Conservation (phyloP, 2,329 filamentous ascomycete species). For the Ophiostoma angusticollis region DNA sequence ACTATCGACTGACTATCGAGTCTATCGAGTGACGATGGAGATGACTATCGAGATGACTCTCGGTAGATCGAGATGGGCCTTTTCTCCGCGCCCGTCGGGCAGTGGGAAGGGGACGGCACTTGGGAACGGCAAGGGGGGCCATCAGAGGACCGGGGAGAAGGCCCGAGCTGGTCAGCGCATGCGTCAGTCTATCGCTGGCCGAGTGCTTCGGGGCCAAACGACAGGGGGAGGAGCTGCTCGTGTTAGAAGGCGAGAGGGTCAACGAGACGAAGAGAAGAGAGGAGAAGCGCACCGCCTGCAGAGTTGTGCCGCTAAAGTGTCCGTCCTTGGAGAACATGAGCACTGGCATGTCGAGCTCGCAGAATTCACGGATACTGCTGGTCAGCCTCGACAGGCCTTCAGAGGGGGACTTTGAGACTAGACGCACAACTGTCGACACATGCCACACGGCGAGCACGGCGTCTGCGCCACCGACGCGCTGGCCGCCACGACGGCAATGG, state of each 20-base stretch:
- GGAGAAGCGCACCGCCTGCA: slow-evolving; percentile 42
- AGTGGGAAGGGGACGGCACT: too few species aligned
- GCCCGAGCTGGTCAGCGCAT: too few species aligned
- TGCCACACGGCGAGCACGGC: slow-evolving; percentile 72
- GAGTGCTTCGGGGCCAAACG: slow-evolving; percentile 52
- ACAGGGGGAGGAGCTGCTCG: slow-evolving; percentile 55
- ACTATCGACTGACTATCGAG: too few species aligned
- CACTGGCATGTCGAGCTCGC: slow-evolving; percentile 54
- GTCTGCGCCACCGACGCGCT: slow-evolving; percentile 32
- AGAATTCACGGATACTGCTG: slow-evolving; percentile 63
- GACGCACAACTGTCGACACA: slow-evolving; percentile 84
- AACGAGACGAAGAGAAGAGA: slow-evolving; percentile 3
- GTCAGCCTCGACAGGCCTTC: neutral
- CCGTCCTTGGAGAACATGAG: slow-evolving; percentile 87
- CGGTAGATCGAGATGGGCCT: too few species aligned
- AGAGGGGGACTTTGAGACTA: neutral
- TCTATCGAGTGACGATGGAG: too few species aligned
- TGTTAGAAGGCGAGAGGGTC: too few species aligned
- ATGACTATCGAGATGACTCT: too few species aligned
- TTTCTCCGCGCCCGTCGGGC: too few species aligned
- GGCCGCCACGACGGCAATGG: slow-evolving; percentile 77
- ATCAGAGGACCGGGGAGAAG: too few species aligned
- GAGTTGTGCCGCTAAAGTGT: slow-evolving; percentile 53
- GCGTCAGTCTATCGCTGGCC: neutral
- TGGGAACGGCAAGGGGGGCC: too few species aligned